A percentile compares a stretch with the other conserved stretches of the same genome.
Evolutionary conservation across 148 eudicot genomes (phyloP).

Genomic region (Polygonum aviculare): DNA sequence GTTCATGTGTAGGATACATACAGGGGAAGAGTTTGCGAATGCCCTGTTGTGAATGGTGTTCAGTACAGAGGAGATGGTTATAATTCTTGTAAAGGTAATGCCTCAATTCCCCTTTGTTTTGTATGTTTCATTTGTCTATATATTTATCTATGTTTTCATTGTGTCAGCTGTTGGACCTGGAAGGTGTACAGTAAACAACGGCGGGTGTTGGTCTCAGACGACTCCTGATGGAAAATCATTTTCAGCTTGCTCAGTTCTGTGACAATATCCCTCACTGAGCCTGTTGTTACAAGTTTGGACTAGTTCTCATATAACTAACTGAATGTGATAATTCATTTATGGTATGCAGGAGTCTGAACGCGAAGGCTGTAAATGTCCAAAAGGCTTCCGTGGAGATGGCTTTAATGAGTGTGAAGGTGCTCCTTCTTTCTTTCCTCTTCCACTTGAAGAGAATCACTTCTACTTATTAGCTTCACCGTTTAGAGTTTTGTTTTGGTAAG

Average conservation of each 20-base stretch:
- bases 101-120: neutral
- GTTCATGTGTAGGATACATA: conserved; percentile 60
- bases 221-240: conserved; percentile 32
- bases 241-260: conserved; percentile 78
- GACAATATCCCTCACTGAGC: neutral
- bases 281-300: conserved; percentile 14
- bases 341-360: conserved; percentile 37
- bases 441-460: no score
- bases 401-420: conserved; percentile 61
- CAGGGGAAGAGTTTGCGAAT: conserved; percentile 85
- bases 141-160: neutral
- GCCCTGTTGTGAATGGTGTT: conserved; percentile 73
- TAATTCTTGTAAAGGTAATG: conserved; percentile 59
- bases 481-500: neutral
- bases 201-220: conserved; percentile 82
- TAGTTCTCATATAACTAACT: neutral
- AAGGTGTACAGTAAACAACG: conserved; percentile 66
- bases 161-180: conserved; percentile 77
- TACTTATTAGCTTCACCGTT: neutral
- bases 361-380: conserved; percentile 67
- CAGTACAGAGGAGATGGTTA: conserved; percentile 91
- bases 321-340: neutral
- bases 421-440: neutral
- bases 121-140: neutral
- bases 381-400: conserved; percentile 78